A percentile compares a stretch with the other conserved stretches of the same genome.
Evolutionary conservation across 768 basidiomycete species (phyloP).

Genomic region (Tylopilus sp.): DNA sequence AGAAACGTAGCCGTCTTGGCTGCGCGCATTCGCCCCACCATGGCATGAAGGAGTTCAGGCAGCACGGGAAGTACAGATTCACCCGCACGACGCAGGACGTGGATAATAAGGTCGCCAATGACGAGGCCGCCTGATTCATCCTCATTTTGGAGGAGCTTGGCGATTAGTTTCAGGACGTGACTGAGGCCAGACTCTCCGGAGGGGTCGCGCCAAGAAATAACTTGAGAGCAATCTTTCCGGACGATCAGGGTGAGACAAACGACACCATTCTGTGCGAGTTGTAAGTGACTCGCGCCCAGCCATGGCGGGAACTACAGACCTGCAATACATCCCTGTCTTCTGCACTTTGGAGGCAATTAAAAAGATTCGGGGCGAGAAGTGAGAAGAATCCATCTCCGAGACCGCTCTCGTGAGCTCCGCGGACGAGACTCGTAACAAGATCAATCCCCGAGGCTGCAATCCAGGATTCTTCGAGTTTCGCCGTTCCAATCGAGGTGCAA

Average conservation of each 20-base stretch:
- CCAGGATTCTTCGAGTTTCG: constrained; percentile 65
- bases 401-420: constrained; percentile 57
- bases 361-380: constrained; percentile 69
- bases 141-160: constrained; percentile 68
- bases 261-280: constrained; percentile 66
- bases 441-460: constrained; percentile 81
- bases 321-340: constrained; percentile 88
- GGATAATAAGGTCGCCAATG: constrained; percentile 93
- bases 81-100: constrained; percentile 82
- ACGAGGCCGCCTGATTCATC: constrained; percentile 92
- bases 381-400: constrained; percentile 82
- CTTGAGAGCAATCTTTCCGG: constrained; percentile 81
- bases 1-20: constrained; percentile 91
- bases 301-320: constrained; percentile 43
- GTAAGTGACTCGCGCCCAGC: not conserved
- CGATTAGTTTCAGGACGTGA: constrained; percentile 70
- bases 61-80: constrained; percentile 79
- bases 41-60: constrained; percentile 80
- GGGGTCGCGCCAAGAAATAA: constrained; percentile 70
- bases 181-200: constrained; percentile 74
- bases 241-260: constrained; percentile 78
- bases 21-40: constrained; percentile 74
- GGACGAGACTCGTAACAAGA: constrained; percentile 66
- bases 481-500: constrained; percentile 56
- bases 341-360: constrained; percentile 60